Conservation (phyloP, 2,329 filamentous ascomycete genomes). For the Cylindrodendrum hubeiense region DNA sequence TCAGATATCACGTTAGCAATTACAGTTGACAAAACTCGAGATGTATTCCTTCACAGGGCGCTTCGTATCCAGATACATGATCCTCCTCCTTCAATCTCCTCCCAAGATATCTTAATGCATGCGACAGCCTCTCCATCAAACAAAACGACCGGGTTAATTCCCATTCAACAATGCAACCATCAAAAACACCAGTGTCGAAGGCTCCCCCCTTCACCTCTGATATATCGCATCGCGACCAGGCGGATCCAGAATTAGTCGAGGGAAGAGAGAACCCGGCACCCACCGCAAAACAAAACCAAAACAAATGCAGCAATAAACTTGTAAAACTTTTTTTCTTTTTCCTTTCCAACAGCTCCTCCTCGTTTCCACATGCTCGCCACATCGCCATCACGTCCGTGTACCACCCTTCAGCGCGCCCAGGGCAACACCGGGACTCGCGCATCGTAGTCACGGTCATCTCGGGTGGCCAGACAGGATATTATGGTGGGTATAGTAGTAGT, state of each 20-base stretch:
- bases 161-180: slow-evolving; percentile 30
- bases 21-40: not conserved
- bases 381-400: slow-evolving; percentile 31
- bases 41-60: slow-evolving; percentile 15
- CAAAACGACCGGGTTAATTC: slow-evolving; percentile 23
- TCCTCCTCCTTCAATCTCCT: slow-evolving; percentile 13
- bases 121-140: slow-evolving; percentile 20
- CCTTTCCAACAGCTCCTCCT: slow-evolving; percentile 36
- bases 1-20: not conserved
- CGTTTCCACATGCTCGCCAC: slow-evolving; percentile 25
- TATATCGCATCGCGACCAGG: slow-evolving; percentile 39
- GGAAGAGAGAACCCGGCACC: slow-evolving; percentile 27
- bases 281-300: slow-evolving; percentile 29
- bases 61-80: slow-evolving; percentile 27
- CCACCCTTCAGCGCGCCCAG: slow-evolving; percentile 32
- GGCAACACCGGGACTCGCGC: slow-evolving; percentile 37
- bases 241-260: slow-evolving; percentile 43
- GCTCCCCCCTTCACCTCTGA: slow-evolving; percentile 25
- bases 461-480: slow-evolving; percentile 53
- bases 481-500: slow-evolving; percentile 56
- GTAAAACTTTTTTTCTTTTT: slow-evolving; percentile 46
- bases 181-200: slow-evolving; percentile 27
- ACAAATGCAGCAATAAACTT: slow-evolving; percentile 40
- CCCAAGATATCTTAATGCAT: slow-evolving; percentile 30
- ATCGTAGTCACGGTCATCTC: slow-evolving; percentile 51